These are phyloP conservation scores for Termitomyces sp. DNA, from an alignment of 768 basidiomycete species.

Conservation along the genomic window DNA sequence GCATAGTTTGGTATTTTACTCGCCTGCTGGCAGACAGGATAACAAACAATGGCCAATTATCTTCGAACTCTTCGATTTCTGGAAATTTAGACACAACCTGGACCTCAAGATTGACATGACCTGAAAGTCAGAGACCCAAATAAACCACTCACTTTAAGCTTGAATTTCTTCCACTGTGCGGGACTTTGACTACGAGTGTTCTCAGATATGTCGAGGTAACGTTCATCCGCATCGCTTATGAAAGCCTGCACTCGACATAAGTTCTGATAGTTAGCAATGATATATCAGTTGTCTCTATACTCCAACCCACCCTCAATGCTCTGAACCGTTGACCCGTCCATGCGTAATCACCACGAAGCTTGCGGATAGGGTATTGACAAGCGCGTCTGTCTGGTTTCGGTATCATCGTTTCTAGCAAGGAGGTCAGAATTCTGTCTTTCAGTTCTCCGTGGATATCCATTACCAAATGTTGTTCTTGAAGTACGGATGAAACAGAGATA, in stretches of 20 bases:
- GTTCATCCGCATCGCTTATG: not conserved
- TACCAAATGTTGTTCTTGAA: not conserved
- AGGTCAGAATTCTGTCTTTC: not conserved
- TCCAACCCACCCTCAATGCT: not conserved
- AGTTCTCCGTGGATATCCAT: not conserved
- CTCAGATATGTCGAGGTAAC: not conserved
- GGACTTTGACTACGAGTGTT: not conserved
- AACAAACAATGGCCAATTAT: not conserved
- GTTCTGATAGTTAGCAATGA: not conserved
- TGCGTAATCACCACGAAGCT: not conserved
- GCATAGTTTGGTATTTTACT: not conserved
- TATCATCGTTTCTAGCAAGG: not conserved
- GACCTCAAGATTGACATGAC: not conserved
- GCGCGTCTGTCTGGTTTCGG: not conserved
- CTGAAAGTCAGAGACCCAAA: not conserved
- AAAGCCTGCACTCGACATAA: not conserved
- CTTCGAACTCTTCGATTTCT: not conserved
- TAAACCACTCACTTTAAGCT: not conserved
- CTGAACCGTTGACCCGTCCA: not conserved
- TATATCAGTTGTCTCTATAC: not conserved
- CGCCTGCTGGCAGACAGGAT: not conserved
- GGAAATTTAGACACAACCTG: not conserved
- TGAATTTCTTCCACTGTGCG: not conserved
- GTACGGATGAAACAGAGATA: not conserved
- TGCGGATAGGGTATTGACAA: not conserved